Base-by-base conservation (phyloP, 2,329 filamentous ascomycete genomes). In the Ascochyta lentis region DNA sequence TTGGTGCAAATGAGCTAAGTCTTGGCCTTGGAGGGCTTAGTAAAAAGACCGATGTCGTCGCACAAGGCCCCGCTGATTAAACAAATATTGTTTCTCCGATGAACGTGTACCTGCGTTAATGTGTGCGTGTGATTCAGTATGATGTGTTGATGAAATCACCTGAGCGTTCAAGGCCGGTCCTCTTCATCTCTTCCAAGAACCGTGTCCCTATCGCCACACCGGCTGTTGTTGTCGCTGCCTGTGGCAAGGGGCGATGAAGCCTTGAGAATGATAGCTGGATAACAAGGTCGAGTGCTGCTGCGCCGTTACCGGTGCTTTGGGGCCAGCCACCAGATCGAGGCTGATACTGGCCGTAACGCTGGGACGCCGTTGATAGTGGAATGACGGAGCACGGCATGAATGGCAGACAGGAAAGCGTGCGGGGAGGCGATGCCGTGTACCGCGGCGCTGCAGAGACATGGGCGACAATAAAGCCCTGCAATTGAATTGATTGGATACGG, bases 331-430 rank as follows among this genome's bases (percentile, higher is more conserved):
- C 55, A 44, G 45, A 60, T 64, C 45, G 50, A 56, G 56, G 56
- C 56, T 54, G 58, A 13, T 22, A 45, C 40, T 52, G 46, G 52
- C 59, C 55, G 51, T 57, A 52, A 59, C 63, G 54, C 61, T 64
- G 56, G 61, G 59, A 55, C 49, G 48, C 60, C 61, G 64, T 68
- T 67, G 40, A 43, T 39, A 60, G 44, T 40, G 53, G 40, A 48
- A 49, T 52, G 34, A 41, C 40, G 23, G 34, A 26, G n/a, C 37
- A 55, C n/a, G 19, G 31, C 22, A 46, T 19, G 24, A 24, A 37
- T 19, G 16, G 29, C 50, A 55, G 45, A 12, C 49, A 57, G 37
- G 54, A 52, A 57, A 29, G 33, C 34, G 27, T 22, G 45, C 27
- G 51, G 51, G 51, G 45, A 48, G 45, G 22, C n/a, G 31, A 49